These are phyloP conservation scores for Seiridium cupressi DNA, from an alignment of 2,329 filamentous ascomycete genomes.

Conservation along the genomic window DNA sequence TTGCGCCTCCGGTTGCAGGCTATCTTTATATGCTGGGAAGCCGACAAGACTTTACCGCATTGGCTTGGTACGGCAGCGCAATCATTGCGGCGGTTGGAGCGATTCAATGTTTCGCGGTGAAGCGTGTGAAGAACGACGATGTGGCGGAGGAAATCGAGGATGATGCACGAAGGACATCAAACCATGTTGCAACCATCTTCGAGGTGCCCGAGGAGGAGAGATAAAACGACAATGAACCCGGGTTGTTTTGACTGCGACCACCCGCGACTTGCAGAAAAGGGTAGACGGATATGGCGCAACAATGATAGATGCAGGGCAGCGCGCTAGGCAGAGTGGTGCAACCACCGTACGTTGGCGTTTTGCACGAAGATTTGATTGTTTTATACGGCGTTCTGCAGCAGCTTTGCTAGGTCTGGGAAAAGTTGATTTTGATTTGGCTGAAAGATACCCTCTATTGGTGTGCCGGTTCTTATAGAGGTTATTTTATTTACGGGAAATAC, in stretches of 20 bases:
- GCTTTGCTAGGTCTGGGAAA: background rate
- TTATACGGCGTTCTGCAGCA: background rate
- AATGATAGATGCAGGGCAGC: too few relatives aligned
- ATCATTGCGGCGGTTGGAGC: conserved; percentile 55
- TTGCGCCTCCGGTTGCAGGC: conserved; percentile 64
- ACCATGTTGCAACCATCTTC: background rate
- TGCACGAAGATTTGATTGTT: background rate
- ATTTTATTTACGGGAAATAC: too few relatives aligned
- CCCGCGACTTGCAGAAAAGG: background rate
- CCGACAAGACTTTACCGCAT: conserved; percentile 55
- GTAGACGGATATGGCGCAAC: background rate
- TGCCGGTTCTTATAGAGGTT: background rate
- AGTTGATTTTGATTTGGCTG: background rate
- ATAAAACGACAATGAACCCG: background rate
- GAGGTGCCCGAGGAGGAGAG: background rate
- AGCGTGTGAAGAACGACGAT: conserved; percentile 24
- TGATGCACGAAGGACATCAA: background rate
- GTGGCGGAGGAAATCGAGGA: background rate
- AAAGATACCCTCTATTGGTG: background rate
- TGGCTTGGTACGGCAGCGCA: conserved; percentile 64
- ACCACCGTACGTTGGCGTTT: too few relatives aligned
- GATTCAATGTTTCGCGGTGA: conserved; percentile 58
- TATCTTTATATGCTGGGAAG: conserved; percentile 62
- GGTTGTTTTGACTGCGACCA: background rate
- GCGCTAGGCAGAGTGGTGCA: too few relatives aligned